Evolutionary conservation across 352 stramenopile species (phyloP).

Genomic region (Pythium chondricola): DNA sequence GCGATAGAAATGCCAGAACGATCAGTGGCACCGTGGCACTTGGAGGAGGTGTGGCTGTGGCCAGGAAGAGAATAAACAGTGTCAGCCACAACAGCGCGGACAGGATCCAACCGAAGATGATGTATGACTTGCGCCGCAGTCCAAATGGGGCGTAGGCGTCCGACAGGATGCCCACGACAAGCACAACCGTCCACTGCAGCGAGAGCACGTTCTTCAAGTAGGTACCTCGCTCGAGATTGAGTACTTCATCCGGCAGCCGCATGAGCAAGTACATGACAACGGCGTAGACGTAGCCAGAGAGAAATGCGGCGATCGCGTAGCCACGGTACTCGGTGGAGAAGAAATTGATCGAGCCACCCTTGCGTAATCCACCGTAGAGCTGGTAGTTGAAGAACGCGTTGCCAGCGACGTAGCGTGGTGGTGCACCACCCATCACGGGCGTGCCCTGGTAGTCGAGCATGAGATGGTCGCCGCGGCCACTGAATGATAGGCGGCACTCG

Average conservation of each 20-base stretch:
- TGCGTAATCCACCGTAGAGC: conserved; percentile 19
- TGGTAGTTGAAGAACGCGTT: conserved; percentile 29
- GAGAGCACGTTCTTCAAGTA: conserved; percentile 19
- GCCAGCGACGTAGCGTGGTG: conserved; percentile 19
- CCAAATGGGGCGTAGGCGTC: conserved; percentile 23
- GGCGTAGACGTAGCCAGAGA: conserved; percentile 23
- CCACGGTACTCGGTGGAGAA: conserved; percentile 9
- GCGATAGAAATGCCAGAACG: conserved; percentile 22
- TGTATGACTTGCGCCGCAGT: conserved; percentile 61
- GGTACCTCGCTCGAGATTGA: conserved; percentile 10
- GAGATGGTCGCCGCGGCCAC: not conserved
- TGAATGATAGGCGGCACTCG: conserved; percentile 13
- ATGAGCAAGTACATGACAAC: conserved; percentile 20
- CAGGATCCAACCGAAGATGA: conserved; percentile 44
- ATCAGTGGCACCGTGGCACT: conserved; percentile 10
- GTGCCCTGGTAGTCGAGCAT: conserved; percentile 14
- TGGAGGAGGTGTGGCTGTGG: conserved; percentile 4
- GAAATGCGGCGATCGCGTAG: conserved; percentile 22
- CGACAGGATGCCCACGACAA: conserved; percentile 25
- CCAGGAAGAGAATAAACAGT: conserved; percentile 26
- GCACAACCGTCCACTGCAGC: conserved; percentile 27
- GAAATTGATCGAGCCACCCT: conserved; percentile 16
- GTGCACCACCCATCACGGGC: conserved; percentile 6
- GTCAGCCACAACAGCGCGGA: conserved; percentile 18
- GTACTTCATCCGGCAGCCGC: conserved; percentile 1